Evolutionary conservation across 176 grass and related monocot genomes (phyloP).

Genomic region (Aegilops tauschii): DNA sequence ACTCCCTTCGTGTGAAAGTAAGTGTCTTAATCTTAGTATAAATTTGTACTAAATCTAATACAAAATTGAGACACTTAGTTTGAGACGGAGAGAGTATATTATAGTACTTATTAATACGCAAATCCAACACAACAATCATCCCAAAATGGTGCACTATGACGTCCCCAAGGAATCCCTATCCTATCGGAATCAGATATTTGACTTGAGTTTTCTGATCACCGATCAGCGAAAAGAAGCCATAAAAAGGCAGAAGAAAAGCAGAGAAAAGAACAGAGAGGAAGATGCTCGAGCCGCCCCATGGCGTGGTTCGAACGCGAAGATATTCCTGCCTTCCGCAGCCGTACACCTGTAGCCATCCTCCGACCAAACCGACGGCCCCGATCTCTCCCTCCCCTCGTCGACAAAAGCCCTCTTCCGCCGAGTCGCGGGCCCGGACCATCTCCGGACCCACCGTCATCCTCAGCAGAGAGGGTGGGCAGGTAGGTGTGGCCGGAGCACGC

Average conservation of each 20-base stretch:
- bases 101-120: no score
- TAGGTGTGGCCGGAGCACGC: background rate
- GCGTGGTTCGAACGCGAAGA: slow-evolving; percentile 55
- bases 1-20: no score
- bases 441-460: background rate
- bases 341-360: slow-evolving; percentile 16
- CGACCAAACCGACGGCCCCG: slow-evolving; percentile 9
- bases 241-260: slow-evolving; percentile 5
- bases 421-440: rapidly evolving
- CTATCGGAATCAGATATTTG: slow-evolving; percentile 21
- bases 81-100: no score
- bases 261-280: background rate
- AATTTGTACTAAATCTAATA: no score
- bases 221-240: background rate
- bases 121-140: no score
- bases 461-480: background rate
- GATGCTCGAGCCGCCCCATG: slow-evolving; percentile 32
- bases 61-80: no score
- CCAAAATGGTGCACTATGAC: background rate
- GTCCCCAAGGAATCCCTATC: background rate
- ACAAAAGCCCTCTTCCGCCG: rapidly evolving
- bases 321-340: slow-evolving; percentile 18
- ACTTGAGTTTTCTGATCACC: slow-evolving; percentile 39
- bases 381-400: background rate
- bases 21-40: no score